phyloP scores from a whole-genome alignment of 768 basidiomycete genomes.

The Lyophyllum semitale region DNA sequence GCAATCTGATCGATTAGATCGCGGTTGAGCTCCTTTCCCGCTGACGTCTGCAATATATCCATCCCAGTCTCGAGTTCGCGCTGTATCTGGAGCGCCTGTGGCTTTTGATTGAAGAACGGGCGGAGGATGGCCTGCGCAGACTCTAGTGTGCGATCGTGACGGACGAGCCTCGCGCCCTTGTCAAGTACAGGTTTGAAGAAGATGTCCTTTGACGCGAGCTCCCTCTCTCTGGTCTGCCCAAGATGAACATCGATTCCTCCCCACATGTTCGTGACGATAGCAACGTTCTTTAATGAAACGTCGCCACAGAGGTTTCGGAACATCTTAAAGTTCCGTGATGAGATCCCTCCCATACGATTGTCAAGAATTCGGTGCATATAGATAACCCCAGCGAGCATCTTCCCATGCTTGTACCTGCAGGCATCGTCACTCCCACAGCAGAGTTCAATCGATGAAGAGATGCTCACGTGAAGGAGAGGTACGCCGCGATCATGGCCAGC shows the following conservation, averaged over 20 bases:
- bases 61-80: constrained; percentile 51
- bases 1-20: constrained; percentile 49
- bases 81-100: constrained; percentile 53
- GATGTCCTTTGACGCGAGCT: constrained; percentile 38
- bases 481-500: constrained; percentile 49
- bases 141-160: constrained; percentile 40
- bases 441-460: not conserved
- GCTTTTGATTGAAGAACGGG: constrained; percentile 38
- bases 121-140: constrained; percentile 46
- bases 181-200: constrained; percentile 57
- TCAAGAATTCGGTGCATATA: constrained; percentile 60
- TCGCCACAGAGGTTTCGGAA: constrained; percentile 16
- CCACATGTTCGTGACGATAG: constrained; percentile 15
- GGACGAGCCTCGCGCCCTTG: constrained; percentile 45
- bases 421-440: not conserved
- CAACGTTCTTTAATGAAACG: constrained; percentile 10
- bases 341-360: constrained; percentile 41
- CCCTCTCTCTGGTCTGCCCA: constrained; percentile 40
- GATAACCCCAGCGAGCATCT: constrained; percentile 51
- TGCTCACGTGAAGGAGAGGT: constrained; percentile 34
- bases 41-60: constrained; percentile 51
- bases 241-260: constrained; percentile 6
- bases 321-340: constrained; percentile 17
- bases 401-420: constrained; percentile 31
- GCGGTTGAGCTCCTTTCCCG: constrained; percentile 52